phyloP scores from a whole-genome alignment of 345 rosid genomes.

The Syzygium grande region DNA sequence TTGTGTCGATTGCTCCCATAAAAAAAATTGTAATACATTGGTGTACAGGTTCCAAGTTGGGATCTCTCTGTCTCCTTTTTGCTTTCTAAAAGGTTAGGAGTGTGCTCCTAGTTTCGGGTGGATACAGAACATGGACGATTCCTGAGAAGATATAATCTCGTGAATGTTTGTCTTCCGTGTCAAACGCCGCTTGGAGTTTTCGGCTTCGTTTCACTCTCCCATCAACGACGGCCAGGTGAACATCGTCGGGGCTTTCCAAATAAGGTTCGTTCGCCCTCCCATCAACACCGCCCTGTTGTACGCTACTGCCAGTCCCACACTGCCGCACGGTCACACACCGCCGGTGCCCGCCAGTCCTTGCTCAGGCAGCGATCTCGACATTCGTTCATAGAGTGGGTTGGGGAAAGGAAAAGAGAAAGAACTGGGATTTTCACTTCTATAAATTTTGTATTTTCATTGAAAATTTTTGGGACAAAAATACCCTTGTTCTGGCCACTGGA shows the following conservation, averaged over 20 bases:
- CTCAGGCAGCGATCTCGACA: too few species aligned
- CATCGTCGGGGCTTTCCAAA: not conserved
- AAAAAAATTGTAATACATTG: constrained; percentile 46
- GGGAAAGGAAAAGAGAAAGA: too few species aligned
- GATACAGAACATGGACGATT: not conserved
- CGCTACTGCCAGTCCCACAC: rapidly evolving
- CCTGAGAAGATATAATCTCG: not conserved
- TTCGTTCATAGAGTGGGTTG: too few species aligned
- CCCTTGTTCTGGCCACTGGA: too few species aligned
- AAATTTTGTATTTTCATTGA: too few species aligned
- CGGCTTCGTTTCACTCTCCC: not conserved
- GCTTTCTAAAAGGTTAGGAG: not conserved
- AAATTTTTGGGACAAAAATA: too few species aligned
- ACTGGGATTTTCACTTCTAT: too few species aligned
- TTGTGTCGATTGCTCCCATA: not conserved
- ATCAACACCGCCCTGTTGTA: too few species aligned
- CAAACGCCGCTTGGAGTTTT: not conserved
- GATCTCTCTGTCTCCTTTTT: constrained; percentile 23
- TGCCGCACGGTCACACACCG: too few species aligned
- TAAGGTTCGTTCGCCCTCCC: not conserved
- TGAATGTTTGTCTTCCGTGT: not conserved
- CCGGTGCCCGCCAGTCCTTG: too few species aligned
- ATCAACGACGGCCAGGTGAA: not conserved
- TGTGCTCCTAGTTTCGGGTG: not conserved
- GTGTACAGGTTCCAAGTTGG: constrained; percentile 79